These are phyloP conservation scores for Turritis glabra DNA, from an alignment of 345 rosid species.

Conservation along the genomic window DNA sequence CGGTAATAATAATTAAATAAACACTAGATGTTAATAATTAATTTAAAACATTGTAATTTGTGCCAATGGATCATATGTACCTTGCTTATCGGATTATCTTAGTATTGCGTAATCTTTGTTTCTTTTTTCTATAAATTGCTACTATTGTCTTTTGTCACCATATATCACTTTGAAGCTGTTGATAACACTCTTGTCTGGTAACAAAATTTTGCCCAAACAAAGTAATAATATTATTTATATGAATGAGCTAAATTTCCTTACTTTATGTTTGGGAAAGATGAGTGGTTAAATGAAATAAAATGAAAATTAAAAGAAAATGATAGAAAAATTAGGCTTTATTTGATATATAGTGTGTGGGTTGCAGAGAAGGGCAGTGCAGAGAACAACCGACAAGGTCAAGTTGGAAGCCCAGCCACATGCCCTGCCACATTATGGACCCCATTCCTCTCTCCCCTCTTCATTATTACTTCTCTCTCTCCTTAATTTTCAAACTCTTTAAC, in stretches of 20 bases:
- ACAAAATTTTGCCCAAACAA: not conserved
- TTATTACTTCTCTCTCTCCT: slow-evolving; percentile 53
- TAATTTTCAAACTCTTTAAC: slow-evolving; percentile 27
- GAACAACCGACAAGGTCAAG: slow-evolving; percentile 99
- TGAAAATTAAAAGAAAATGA: not conserved
- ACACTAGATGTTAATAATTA: slow-evolving; percentile 2
- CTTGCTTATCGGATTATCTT: slow-evolving; percentile 26
- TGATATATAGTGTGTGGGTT: slow-evolving; percentile 29
- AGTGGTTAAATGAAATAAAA: not conserved
- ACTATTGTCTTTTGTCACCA: not conserved
- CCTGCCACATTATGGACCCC: slow-evolving; percentile 80
- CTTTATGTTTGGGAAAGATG: too few species aligned
- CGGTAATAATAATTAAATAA: slow-evolving; percentile 25
- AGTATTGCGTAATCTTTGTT: slow-evolving; percentile 32
- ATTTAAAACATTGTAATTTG: slow-evolving; percentile 28
- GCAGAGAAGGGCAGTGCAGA: slow-evolving; percentile 37
- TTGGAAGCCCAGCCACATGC: slow-evolving; percentile 89
- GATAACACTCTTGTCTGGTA: not conserved
- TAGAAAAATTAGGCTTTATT: not conserved
- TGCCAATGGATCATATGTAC: slow-evolving; percentile 34
- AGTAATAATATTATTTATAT: not conserved
- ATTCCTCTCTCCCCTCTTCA: slow-evolving; percentile 45
- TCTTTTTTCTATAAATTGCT: not conserved
- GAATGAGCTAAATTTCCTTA: too few species aligned
- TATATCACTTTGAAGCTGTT: not conserved